Percentiles rank a stretch among this genome's conserved stretches.
These are phyloP conservation scores for Sanguinoderma infundibulare DNA, from an alignment of 1,284 basidiomycete species.

Conservation along the genomic window DNA sequence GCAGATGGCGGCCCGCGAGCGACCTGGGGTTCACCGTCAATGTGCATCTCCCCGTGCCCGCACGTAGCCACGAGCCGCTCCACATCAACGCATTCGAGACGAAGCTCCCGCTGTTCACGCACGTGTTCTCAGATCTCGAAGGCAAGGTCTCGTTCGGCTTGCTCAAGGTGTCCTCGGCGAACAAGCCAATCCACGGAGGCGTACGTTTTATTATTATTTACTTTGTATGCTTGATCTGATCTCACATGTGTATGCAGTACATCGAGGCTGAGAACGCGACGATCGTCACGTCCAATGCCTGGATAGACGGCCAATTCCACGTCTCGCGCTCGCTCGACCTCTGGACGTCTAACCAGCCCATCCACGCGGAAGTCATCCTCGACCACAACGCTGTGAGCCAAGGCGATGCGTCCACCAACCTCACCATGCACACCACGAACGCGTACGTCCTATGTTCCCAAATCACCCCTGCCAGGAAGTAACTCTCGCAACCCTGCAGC, in stretches of 20 bases:
- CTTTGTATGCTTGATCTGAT: too few species aligned
- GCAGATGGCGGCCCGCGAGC: slow-evolving; percentile 7
- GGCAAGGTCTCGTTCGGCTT: slow-evolving; percentile 23
- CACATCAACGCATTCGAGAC: slow-evolving; percentile 29
- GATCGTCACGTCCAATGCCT: slow-evolving; percentile 40
- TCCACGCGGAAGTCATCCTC: slow-evolving; percentile 41
- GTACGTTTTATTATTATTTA: slow-evolving; percentile 4
- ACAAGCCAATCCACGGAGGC: slow-evolving; percentile 19
- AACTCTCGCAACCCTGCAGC: slow-evolving; percentile 13
- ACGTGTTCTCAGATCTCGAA: slow-evolving; percentile 19
- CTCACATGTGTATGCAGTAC: slow-evolving; percentile 33
- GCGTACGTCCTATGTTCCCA: slow-evolving; percentile 23
- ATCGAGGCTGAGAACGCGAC: slow-evolving; percentile 35
- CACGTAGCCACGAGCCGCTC: not conserved
- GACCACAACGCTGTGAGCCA: slow-evolving; percentile 32
- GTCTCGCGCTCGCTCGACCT: slow-evolving; percentile 40
- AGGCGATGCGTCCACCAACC: slow-evolving; percentile 26
- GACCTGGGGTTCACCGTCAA: slow-evolving; percentile 24
- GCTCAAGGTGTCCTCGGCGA: slow-evolving; percentile 17
- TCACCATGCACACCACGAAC: slow-evolving; percentile 40
- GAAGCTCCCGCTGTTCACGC: slow-evolving; percentile 26
- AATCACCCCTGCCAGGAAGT: too few species aligned
- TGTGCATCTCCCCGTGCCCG: slow-evolving; percentile 23
- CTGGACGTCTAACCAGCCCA: slow-evolving; percentile 41
- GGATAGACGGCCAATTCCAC: slow-evolving; percentile 47